Conservation (phyloP, 352 stramenopile genomes). For the Globisporangium apiculatum region DNA sequence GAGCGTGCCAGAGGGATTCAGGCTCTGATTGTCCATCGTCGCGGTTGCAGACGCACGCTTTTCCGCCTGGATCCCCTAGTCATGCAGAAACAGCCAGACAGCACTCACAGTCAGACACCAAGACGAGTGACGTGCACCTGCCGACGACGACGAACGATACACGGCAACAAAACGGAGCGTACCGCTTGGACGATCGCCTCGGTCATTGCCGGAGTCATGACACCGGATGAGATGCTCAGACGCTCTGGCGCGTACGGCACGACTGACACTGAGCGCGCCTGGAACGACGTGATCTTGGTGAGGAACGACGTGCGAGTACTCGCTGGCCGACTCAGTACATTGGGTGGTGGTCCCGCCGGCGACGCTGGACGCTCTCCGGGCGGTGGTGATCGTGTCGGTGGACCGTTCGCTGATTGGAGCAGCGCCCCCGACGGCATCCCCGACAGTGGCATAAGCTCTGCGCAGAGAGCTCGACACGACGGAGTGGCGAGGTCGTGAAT, state of each 20-base stretch:
- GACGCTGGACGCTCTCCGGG: background rate
- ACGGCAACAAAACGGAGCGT: background rate
- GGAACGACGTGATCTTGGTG: conserved; percentile 37
- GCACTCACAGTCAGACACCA: no score
- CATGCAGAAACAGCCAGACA: background rate
- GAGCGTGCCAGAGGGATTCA: conserved; percentile 30
- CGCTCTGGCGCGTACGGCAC: conserved; percentile 58
- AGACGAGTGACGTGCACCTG: background rate
- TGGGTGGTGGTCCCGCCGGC: background rate
- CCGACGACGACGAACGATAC: background rate
- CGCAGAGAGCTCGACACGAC: no score
- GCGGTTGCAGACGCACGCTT: conserved; percentile 5
- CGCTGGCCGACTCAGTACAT: background rate
- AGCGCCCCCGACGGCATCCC: no score
- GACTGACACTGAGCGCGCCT: conserved; percentile 32
- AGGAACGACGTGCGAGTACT: conserved; percentile 40
- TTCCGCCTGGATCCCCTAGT: conserved; percentile 10
- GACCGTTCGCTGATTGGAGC: no score
- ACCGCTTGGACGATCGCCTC: conserved; percentile 34
- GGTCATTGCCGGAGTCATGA: conserved; percentile 40
- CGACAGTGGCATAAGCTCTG: no score
- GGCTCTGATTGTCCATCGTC: background rate
- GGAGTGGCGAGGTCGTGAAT: no score
- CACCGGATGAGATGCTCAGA: conserved; percentile 51
- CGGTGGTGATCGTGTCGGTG: background rate